Evolutionary conservation across 2,329 filamentous ascomycete genomes (phyloP), one percentile per base, ranked within the genome.

Genomic region (Trichoderma gracile): DNA sequence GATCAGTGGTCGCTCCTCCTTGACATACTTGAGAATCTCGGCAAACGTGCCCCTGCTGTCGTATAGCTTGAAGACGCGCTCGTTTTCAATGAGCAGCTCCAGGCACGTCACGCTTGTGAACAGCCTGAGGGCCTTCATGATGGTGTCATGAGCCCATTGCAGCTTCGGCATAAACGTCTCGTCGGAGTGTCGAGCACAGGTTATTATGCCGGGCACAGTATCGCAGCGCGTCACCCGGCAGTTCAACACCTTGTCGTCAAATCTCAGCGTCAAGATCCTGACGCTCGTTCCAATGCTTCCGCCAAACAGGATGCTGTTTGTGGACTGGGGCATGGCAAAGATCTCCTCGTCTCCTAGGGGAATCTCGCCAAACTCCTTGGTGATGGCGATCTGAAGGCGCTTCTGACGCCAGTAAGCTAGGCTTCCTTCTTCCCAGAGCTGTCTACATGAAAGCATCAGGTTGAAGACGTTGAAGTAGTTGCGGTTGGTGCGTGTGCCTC

Each of bases 221-320:
- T 52, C n/a, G 57, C 57, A 61, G 15, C 47, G 46, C 8, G 14
- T 30, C 14, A 21, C 47, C 21, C 33, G 23, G 14, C 57, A 61
- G 6, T 61, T 61, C 46, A 52, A 52, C 46, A 61, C 57, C 21
- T 53, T 61, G 27, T 61, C 57, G 25, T 61, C 57, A n/a, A 61
- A 61, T 15, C 57, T 53, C n/a, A 61, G 47, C 3, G 57, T 53
- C 38, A 61, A 45, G 25, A 23, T 43, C 3, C 47, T 23, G 25
- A 61, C 47, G 10, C 38, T 61, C 14, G 33, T n/a, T 43, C 46
- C 57, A 33, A 61, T 61, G 8, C n/a, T 19, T 7, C 57, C 57
- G 3, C 57, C 57, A 23, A 61, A 23, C n/a, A 61, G 57, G 12
- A n/a, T 30, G 23, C 47, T 53, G 25, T 42, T 23, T 6, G 38